These are phyloP conservation scores for Grosmannia serpens DNA, from an alignment of 2,329 filamentous ascomycete species.

Conservation along the genomic window DNA sequence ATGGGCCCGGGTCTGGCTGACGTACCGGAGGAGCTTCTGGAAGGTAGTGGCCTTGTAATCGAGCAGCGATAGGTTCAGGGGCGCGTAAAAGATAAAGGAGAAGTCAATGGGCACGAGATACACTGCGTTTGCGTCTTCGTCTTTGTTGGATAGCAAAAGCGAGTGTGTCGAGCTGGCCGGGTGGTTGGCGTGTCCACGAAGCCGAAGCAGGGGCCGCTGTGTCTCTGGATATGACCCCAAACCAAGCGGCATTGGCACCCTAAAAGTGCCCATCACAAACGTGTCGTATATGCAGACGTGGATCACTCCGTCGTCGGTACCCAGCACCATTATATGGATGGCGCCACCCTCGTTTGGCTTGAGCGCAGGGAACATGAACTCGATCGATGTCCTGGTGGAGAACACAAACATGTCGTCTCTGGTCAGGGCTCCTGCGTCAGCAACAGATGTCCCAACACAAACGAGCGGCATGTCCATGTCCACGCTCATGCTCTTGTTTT, in stretches of 20 bases:
- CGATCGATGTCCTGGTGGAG: conserved; percentile 56
- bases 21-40: conserved; percentile 76
- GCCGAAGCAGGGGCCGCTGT: conserved; percentile 15
- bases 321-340: conserved; percentile 70
- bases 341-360: conserved; percentile 56
- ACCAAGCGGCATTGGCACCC: conserved; percentile 27
- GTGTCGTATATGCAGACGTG: conserved; percentile 79
- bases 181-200: conserved; percentile 56
- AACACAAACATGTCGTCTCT: conserved; percentile 52
- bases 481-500: no score
- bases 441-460: not conserved
- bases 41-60: conserved; percentile 79
- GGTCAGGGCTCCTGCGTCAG: not conserved
- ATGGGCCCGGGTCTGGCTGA: conserved; percentile 67
- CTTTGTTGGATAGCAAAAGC: conserved; percentile 41
- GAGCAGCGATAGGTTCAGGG: conserved; percentile 71
- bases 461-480: no score
- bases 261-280: conserved; percentile 62
- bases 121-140: conserved; percentile 30
- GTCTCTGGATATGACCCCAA: not conserved
- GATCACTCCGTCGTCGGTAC: conserved; percentile 57
- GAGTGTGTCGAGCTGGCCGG: conserved; percentile 64
- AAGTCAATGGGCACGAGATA: conserved; percentile 69
- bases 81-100: conserved; percentile 68
- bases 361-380: conserved; percentile 54